Percentiles rank a stretch among this genome's conserved stretches.
These are phyloP conservation scores for Trichaptum fuscoviolaceum DNA, from an alignment of 768 basidiomycete species.

Conservation along the genomic window DNA sequence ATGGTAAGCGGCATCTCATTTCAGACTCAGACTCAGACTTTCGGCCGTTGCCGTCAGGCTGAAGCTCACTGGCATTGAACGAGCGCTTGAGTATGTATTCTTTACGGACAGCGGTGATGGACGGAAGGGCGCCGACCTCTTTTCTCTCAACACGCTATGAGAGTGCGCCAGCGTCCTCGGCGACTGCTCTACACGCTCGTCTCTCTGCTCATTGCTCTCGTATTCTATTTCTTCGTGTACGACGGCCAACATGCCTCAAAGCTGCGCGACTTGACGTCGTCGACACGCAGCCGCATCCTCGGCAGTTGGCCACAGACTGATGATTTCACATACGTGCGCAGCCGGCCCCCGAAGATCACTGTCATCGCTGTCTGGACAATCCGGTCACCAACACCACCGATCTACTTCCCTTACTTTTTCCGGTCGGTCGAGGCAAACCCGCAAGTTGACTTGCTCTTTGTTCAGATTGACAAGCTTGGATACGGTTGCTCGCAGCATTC, in stretches of 20 bases:
- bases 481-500: conserved; percentile 2
- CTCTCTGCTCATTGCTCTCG: not conserved
- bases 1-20: not conserved
- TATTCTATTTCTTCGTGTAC: not conserved
- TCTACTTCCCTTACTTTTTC: conserved; percentile 4
- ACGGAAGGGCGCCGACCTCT: not conserved
- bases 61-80: not conserved
- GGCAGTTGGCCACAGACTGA: not conserved
- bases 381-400: not conserved
- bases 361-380: conserved; percentile 3
- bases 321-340: not conserved
- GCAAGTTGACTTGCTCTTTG: conserved; percentile 1
- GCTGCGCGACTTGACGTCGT: not conserved
- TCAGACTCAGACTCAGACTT: no score
- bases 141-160: not conserved
- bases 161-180: conserved; percentile 1
- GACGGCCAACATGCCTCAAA: not conserved
- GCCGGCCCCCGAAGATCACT: conserved; percentile 3
- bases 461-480: not conserved
- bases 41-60: not conserved
- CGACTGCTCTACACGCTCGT: not conserved
- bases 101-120: not conserved
- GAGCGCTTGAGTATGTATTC: not conserved
- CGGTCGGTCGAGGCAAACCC: conserved; percentile 2
- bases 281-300: conserved; percentile 1